These are phyloP conservation scores for Aspergillus asperescens DNA, from an alignment of 495 filamentous ascomycete genomes.

Conservation along the genomic window DNA sequence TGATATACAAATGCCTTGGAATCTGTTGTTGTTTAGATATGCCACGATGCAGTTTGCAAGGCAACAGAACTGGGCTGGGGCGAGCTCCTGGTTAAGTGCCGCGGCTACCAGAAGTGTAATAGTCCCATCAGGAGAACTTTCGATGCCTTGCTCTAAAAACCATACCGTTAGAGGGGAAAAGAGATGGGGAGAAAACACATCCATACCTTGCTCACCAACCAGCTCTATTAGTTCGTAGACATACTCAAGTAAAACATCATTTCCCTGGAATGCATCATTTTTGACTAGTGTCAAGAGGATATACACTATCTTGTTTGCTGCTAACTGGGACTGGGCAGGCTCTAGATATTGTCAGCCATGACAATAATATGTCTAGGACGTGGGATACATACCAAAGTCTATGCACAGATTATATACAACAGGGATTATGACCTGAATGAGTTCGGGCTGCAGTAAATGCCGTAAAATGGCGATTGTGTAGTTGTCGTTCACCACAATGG, in stretches of 20 bases:
- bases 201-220: conserved; percentile 38
- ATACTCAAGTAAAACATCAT: conserved; percentile 34
- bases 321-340: conserved; percentile 56
- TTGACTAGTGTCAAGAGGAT: conserved; percentile 36
- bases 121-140: conserved; percentile 37
- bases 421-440: conserved; percentile 54
- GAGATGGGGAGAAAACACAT: background rate
- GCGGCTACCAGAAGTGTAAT: conserved; percentile 35
- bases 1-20: conserved; percentile 38
- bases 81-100: conserved; percentile 23
- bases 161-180: conserved; percentile 5
- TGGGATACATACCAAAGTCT: conserved; percentile 55
- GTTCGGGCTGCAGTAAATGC: conserved; percentile 44
- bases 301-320: conserved; percentile 49
- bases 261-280: conserved; percentile 28
- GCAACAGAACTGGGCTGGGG: conserved; percentile 29
- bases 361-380: background rate
- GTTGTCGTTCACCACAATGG: conserved; percentile 55
- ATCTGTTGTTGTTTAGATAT: conserved; percentile 38
- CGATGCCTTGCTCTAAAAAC: conserved; percentile 31
- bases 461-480: conserved; percentile 52
- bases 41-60: conserved; percentile 30
- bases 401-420: conserved; percentile 71
- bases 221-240: conserved; percentile 39
- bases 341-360: conserved; percentile 29